These are phyloP conservation scores for Paxillus rubicundulus DNA, from an alignment of 768 basidiomycete species.

Conservation along the genomic window DNA sequence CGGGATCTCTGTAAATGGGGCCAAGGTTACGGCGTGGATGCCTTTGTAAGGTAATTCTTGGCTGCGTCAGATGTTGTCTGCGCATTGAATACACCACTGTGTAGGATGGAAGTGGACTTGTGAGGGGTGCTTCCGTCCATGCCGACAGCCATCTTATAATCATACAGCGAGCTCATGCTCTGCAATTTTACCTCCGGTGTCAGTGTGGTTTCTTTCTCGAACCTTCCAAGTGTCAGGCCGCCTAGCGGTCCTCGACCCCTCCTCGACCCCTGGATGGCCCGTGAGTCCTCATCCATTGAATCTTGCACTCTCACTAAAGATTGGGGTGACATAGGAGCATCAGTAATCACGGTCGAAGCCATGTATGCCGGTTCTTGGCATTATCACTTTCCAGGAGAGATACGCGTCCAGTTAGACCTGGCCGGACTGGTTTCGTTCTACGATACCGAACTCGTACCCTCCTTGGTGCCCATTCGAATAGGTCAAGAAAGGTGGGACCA, in stretches of 20 bases:
- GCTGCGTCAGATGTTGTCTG: constrained; percentile 19
- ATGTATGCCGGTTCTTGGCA: constrained; percentile 24
- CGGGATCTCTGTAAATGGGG: constrained; percentile 35
- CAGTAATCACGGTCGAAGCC: constrained; percentile 7
- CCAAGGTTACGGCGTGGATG: constrained; percentile 29
- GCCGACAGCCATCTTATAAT: background rate
- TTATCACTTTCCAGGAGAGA: constrained; percentile 25
- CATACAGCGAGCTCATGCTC: constrained; percentile 45
- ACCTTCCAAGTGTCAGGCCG: constrained; percentile 17
- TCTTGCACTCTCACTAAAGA: too few relatives aligned
- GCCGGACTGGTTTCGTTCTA: constrained; percentile 25
- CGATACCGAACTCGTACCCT: constrained; percentile 20
- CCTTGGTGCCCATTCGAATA: constrained; percentile 12
- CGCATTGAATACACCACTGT: constrained; percentile 10
- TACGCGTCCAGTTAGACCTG: constrained; percentile 20
- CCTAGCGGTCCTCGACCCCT: background rate
- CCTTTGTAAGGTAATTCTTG: constrained; percentile 29
- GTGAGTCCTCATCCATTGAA: constrained; percentile 2
- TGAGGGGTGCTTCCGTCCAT: constrained; percentile 30
- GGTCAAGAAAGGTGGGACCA: constrained; percentile 20
- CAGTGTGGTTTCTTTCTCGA: constrained; percentile 39
- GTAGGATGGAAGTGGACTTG: constrained; percentile 53
- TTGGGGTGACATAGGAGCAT: background rate
- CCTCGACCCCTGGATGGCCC: too few relatives aligned
- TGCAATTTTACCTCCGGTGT: constrained; percentile 44